A percentile compares a stretch with the other conserved stretches of the same genome.
phyloP scores from a whole-genome alignment of 805 yeast genomes.

The Wickerhamomyces strasburgensis region DNA sequence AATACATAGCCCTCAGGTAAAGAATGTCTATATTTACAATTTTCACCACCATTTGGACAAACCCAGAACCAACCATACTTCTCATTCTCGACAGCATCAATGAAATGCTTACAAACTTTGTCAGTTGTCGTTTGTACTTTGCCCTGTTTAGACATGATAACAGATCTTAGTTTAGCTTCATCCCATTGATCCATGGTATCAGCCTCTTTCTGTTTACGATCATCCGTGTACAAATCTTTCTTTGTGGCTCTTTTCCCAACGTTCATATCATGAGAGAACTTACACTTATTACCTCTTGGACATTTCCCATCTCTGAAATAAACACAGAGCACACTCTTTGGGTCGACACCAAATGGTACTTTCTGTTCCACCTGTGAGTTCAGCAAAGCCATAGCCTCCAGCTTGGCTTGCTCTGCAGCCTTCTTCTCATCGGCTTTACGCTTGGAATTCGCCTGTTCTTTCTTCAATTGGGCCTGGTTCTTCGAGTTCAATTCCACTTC shows the following conservation, averaged over 20 bases:
- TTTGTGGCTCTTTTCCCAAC: constrained; percentile 85
- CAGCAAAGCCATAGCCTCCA: constrained; percentile 77
- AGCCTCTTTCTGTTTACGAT: constrained; percentile 57
- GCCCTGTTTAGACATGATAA: constrained; percentile 88
- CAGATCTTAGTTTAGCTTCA: constrained; percentile 86
- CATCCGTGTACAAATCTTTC: constrained; percentile 90
- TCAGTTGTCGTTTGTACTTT: constrained; percentile 93
- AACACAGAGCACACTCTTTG: constrained; percentile 88
- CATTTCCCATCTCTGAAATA: constrained; percentile 84
- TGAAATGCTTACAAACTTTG: constrained; percentile 87
- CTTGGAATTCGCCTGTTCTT: constrained; percentile 70
- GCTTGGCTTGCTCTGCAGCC: constrained; percentile 85
- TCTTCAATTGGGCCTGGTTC: constrained; percentile 55
- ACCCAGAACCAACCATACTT: constrained; percentile 99
- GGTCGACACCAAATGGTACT: constrained; percentile 96
- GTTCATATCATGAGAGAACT: constrained; percentile 84
- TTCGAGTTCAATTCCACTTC: constrained; percentile 59
- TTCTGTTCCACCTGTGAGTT: constrained; percentile 70
- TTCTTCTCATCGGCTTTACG: constrained; percentile 73
- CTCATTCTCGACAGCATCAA: constrained; percentile 95
- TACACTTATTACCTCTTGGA: constrained; percentile 77
- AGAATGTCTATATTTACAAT: constrained; percentile 92
- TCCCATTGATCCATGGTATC: constrained; percentile 98
- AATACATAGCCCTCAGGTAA: constrained; percentile 95
- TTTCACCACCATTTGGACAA: constrained; percentile 91